phyloP scores from a whole-genome alignment of 2,329 filamentous ascomycete genomes.

The Metarhizium album region DNA sequence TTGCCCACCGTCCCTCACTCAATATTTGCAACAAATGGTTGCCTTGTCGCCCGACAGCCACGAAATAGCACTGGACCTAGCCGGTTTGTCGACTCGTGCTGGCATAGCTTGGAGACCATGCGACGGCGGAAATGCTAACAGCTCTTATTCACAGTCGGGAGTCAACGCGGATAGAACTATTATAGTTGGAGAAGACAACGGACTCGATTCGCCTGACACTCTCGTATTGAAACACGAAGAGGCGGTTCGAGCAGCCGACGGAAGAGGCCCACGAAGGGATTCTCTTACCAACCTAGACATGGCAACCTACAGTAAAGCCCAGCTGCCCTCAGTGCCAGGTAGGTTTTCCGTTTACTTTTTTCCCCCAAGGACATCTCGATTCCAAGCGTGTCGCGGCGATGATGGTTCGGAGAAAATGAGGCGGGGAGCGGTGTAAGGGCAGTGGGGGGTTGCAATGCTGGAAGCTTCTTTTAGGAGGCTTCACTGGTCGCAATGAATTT shows the following conservation, averaged over 20 bases:
- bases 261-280: conserved; percentile 43
- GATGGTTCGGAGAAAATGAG: too few species aligned
- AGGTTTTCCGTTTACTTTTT: conserved; percentile 32
- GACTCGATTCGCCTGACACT: conserved; percentile 46
- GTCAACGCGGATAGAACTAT: conserved; percentile 44
- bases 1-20: not conserved
- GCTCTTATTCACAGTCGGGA: conserved; percentile 29
- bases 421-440: not conserved
- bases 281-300: conserved; percentile 36
- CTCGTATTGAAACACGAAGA: conserved; percentile 47
- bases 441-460: not conserved
- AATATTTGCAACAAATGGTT: not conserved
- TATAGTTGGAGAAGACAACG: conserved; percentile 43
- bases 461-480: not conserved
- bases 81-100: not conserved
- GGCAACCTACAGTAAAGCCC: conserved; percentile 61
- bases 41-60: not conserved
- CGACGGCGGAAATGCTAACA: not conserved
- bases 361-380: not conserved
- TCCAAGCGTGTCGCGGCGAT: not conserved
- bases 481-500: not conserved
- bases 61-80: not conserved
- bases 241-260: conserved; percentile 40
- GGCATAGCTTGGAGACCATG: not conserved
- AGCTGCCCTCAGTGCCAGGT: conserved; percentile 73